Evolutionary conservation across 306 rosid genomes (phyloP).

Genomic region (Cicer judaicum): DNA sequence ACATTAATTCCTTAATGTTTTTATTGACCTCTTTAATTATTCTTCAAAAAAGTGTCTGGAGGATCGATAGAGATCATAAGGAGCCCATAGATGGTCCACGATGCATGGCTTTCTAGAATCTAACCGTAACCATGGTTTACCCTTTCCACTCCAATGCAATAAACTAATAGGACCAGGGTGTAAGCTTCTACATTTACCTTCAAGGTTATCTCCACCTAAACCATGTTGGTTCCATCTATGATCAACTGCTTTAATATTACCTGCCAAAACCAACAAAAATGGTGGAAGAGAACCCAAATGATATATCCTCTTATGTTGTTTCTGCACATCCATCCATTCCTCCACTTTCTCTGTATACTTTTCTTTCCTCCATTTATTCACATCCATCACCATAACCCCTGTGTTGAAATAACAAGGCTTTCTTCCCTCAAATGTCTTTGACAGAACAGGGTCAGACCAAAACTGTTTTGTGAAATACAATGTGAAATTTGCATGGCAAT

Average conservation of each 20-base stretch:
- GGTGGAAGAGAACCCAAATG: constrained; percentile 75
- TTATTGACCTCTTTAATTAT: constrained; percentile 22
- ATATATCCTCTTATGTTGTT: constrained; percentile 58
- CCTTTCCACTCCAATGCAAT: constrained; percentile 84
- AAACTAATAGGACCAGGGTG: constrained; percentile 78
- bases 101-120: constrained; percentile 71
- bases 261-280: constrained; percentile 69
- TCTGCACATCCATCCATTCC: constrained; percentile 71
- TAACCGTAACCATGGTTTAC: constrained; percentile 75
- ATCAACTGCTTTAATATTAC: constrained; percentile 66
- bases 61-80: constrained; percentile 68
- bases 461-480: constrained; percentile 55
- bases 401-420: constrained; percentile 75
- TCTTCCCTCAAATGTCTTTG: constrained; percentile 54
- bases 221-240: constrained; percentile 86
- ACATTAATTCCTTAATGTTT: no score
- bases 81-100: constrained; percentile 67
- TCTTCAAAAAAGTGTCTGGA: constrained; percentile 64
- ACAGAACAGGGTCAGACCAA: constrained; percentile 55
- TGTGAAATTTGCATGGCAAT: constrained; percentile 65
- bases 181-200: constrained; percentile 64
- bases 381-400: constrained; percentile 80
- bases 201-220: constrained; percentile 71
- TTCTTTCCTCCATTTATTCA: constrained; percentile 66
- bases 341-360: constrained; percentile 60